These are phyloP conservation scores for Postia placenta DNA, from an alignment of 768 basidiomycete genomes.

Conservation along the genomic window DNA sequence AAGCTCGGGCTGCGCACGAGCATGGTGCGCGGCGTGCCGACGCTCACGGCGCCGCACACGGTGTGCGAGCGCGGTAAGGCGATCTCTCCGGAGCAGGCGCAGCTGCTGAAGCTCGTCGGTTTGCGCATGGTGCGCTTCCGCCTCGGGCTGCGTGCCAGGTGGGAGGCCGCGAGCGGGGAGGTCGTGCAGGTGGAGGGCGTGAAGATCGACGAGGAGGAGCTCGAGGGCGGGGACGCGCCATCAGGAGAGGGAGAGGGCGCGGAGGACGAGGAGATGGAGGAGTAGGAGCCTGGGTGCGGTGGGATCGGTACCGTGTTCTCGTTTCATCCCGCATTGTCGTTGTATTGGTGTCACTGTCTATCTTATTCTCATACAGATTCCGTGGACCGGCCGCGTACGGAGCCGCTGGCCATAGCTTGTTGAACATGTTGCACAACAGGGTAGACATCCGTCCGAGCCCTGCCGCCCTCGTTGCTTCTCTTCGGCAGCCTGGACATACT, in stretches of 20 bases:
- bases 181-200: constrained; percentile 53
- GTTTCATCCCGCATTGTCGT: background rate
- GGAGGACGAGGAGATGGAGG: constrained; percentile 3
- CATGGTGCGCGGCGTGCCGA: constrained; percentile 85
- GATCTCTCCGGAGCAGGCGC: constrained; percentile 82
- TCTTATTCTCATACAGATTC: constrained; percentile 2
- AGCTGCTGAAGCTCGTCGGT: constrained; percentile 87
- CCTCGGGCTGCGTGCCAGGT: constrained; percentile 63
- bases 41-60: constrained; percentile 69
- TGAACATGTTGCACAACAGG: no score
- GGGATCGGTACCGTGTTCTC: background rate
- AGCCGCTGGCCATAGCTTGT: no score
- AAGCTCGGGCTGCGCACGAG: constrained; percentile 84
- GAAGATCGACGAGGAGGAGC: constrained; percentile 31
- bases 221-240: constrained; percentile 25
- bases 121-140: constrained; percentile 84
- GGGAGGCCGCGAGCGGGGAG: constrained; percentile 64
- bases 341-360: background rate
- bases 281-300: background rate
- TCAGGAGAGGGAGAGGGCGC: constrained; percentile 17
- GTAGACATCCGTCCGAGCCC: no score
- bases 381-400: no score
- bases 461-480: no score
- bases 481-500: no score
- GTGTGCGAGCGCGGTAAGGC: constrained; percentile 79